Evolutionary conservation across 2,329 filamentous ascomycete species (phyloP), one percentile per base, ranked within the genome.

Genomic region (Cercospora citrullina): DNA sequence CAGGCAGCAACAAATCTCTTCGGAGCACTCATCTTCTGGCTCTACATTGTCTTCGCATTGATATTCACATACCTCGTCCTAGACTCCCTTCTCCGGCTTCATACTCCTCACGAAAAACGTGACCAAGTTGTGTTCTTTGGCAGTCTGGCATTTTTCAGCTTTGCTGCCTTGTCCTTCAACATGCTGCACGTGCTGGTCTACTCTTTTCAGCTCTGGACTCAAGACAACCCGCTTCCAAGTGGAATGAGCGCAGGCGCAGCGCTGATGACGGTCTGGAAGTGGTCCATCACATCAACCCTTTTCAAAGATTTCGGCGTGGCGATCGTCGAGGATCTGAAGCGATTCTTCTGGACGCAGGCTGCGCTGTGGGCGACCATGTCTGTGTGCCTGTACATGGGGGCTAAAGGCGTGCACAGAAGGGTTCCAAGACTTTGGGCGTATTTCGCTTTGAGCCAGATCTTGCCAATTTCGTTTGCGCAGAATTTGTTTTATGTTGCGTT

Each of bases 111-210:
- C 7, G 31, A n/a, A 31, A n/a, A 18, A 30, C 36, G 31, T 10
- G 66, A 45, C 39, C 51, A 64, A 64, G 69, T 71, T 16, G 31
- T 57, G 18, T 18, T 73, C 8, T 75, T 77, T 70, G 64, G 62
- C 45, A 14, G 60, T 6, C 68, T 78, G 36, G 74, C 77, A 12
- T 10, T 69, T 10, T 23, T 77, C 57, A 77, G 76, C 71, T 79
- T 79, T 64, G 63, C 68, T 18, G 70, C 71, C 3, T 68, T 79
- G 2, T 78, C 77, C 3, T 74, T 69, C 65, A 77, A 78, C 65
- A 79, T 79, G 77, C 72, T 79, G 8, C 68, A 74, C 33, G 76
- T 78, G 5, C 67, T 79, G 55, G 67, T 77, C 18, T 67, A 75
- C n/a, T 79, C 77, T 1, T 79, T 77, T 64, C 31, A 60, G 12